Base-by-base conservation (phyloP, 495 filamentous ascomycete genomes). In the Delitschia confertaspora region DNA sequence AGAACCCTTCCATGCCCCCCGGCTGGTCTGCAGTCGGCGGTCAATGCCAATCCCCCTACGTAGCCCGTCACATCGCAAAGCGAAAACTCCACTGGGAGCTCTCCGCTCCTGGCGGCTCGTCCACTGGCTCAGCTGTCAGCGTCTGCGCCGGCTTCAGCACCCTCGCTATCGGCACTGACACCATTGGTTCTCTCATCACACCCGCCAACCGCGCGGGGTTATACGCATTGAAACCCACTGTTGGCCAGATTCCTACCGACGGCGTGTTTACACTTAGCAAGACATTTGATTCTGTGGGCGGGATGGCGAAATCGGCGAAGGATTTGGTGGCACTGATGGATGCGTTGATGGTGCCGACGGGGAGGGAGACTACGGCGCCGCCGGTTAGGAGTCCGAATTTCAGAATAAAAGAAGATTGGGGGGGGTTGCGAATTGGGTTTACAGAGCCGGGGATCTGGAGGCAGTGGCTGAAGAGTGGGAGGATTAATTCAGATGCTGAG, bases 11-110 rank as follows among this genome's bases (percentile, higher is more conserved):
- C 13, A 59, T 59, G 56, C 47, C 49, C 3, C 49, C 56, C 9
- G 60, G 60, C 11, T 63, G 56, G 56, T 63, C 60, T 5, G 35
- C 60, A 10, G 46, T 61, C 6, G 60, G 58, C 6, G 60, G 60
- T 7, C 58, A 61, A 39, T 60, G 56, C 29, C 58, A 61, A 38
- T 57, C 48, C 11, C 53, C 56, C 14, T 63, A 61, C 38, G 50
- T 63, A 19, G 31, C 42, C 17, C 27, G 53, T 24, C 55, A 57
- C 20, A 51, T 50, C 16, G 45, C 51, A 21, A 51, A 51, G 43
- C 48, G 46, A 40, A 52, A 56, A 35, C 34, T 52, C 5, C 47
- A 51, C 20, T 52, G 42, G 47, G 53, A 52, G 17, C 48, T 51
- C 22, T 56, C 53, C 2, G 53, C 36, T 8, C 44, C 42, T 35